Conservation (phyloP, 225 moss, liverwort and hornwort genomes). For the Pseudisothecium myosuroides region DNA sequence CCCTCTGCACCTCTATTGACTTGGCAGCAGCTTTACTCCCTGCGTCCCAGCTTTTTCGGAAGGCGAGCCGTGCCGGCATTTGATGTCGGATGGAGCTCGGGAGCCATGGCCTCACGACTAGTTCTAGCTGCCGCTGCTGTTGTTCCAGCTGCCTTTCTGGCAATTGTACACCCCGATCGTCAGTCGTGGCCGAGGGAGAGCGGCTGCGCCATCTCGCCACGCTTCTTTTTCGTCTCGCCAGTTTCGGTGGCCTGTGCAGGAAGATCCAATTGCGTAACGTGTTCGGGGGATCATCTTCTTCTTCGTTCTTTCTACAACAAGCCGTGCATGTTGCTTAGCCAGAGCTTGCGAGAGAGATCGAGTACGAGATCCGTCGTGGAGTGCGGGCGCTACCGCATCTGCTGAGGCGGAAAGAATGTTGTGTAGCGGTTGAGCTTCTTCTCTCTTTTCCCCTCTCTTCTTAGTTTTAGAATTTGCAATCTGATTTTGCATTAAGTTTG, state of each 20-base stretch:
- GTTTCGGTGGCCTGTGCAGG: neutral
- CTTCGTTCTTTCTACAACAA: neutral
- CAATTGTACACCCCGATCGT: neutral
- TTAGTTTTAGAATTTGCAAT: neutral
- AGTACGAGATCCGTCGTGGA: neutral
- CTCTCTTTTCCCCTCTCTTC: neutral
- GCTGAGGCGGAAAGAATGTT: neutral
- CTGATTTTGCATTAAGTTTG: neutral
- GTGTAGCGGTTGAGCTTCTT: neutral
- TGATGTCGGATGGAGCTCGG: neutral
- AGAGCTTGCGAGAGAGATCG: neutral
- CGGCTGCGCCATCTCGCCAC: neutral
- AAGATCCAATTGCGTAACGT: neutral
- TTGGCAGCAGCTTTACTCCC: neutral
- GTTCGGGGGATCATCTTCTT: neutral
- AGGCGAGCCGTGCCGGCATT: neutral
- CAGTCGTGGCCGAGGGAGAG: neutral
- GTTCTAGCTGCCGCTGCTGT: neutral
- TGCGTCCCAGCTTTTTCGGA: neutral
- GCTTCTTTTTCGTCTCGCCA: neutral
- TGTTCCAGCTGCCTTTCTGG: neutral
- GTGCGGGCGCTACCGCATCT: neutral
- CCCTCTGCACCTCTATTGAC: neutral
- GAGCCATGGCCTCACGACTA: neutral
- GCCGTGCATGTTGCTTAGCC: neutral